A percentile compares a stretch with the other conserved stretches of the same genome.
These are phyloP conservation scores for Diplodia scrobiculata DNA, from an alignment of 2,329 filamentous ascomycete species.

Conservation along the genomic window DNA sequence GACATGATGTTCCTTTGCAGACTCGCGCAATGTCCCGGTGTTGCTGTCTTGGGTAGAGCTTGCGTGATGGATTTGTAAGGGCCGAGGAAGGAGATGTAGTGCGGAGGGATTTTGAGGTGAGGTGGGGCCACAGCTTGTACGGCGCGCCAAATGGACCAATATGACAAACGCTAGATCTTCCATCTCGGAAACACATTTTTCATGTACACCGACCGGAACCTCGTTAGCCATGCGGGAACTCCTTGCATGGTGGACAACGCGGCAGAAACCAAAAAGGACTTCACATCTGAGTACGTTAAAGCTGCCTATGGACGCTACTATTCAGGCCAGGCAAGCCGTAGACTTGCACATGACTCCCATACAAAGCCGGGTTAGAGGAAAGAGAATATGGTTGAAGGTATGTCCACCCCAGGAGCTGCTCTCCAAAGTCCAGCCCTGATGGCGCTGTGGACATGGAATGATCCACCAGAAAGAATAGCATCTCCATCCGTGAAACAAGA, in stretches of 20 bases:
- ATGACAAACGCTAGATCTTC: not conserved
- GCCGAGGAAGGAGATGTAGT: not conserved
- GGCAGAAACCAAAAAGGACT: not conserved
- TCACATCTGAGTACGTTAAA: not conserved
- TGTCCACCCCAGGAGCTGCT: not conserved
- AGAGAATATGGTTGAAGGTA: not conserved
- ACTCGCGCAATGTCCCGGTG: not conserved
- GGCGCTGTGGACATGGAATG: constrained; percentile 9
- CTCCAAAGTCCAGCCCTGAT: not conserved
- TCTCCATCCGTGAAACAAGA: not conserved
- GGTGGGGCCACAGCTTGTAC: constrained; percentile 16
- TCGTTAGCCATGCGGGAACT: too few relatives aligned
- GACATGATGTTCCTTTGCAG: constrained; percentile 51
- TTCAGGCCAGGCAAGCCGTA: not conserved
- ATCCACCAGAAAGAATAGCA: not conserved
- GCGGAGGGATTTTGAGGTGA: constrained; percentile 1
- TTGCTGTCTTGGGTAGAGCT: not conserved
- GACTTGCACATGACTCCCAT: constrained; percentile 3
- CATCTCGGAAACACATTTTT: not conserved
- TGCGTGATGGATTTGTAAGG: not conserved
- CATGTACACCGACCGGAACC: too few relatives aligned
- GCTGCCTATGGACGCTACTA: constrained; percentile 1
- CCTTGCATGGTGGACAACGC: too few relatives aligned
- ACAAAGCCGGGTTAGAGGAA: not conserved
- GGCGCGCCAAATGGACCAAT: constrained; percentile 1